Base-by-base conservation (phyloP, 2,329 filamentous ascomycete genomes). In the Fusarium miscanthi region DNA sequence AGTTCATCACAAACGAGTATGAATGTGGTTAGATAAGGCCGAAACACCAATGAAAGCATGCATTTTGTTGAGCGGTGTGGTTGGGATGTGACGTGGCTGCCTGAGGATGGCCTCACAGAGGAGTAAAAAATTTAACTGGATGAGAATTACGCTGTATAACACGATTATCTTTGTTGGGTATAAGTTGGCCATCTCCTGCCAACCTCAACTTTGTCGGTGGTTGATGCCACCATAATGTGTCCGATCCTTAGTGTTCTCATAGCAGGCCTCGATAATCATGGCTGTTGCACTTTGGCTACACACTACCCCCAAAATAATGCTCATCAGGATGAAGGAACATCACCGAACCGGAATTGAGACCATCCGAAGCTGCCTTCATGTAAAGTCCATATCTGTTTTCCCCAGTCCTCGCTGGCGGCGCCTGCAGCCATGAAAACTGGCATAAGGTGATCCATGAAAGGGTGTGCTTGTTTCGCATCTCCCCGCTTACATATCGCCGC, bases 361-460 rank as follows among this genome's bases (percentile, higher is more conserved):
- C 85, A 87, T 1, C 77, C 85, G 71, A 86, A 80, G 42, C 80
- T 82, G 1, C 79, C 80, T 70, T 86, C 85, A 25, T 85, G 84
- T 63, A 84, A 59, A 6, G 85, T 86, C 85, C 84, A 86, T 19
- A 80, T 80, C 74, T 83, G 81, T 69, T 80, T 81, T 0, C 83
- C 85, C 43, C 59, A 68, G 43, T 86, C 85, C 10, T 82, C 79
- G 1, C 82, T 82, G 2, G 84, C 85, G 0, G 85, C 85, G 1
- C 85, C 85, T 3, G 85, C 85, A 1, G 83, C 80, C 21, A 87
- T 81, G 46, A 85, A 84, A 1, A 86, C 77, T 0, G 85, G 85
- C 84, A 87, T 86, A 16, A 87, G 70, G 46, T 87, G 85, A 51
- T 87, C 85, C 80, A 86, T 85, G 51, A 80, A 82, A 48, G 85